Evolutionary conservation across 2,329 filamentous ascomycete species (phyloP).

Genomic region (Monilinia fructicola): DNA sequence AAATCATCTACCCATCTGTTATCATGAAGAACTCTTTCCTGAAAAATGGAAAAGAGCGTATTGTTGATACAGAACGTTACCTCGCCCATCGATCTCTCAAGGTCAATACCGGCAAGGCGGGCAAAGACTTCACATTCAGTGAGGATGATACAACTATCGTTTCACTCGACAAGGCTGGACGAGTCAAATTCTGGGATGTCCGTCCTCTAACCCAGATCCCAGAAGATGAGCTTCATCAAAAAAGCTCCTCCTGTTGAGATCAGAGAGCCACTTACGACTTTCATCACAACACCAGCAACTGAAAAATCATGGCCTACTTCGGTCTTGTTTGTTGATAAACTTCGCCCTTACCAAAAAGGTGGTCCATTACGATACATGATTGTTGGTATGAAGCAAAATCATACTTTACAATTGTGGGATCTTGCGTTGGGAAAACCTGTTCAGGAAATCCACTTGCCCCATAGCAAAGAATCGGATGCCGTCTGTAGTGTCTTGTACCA

Average conservation of each 20-base stretch:
- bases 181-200: conserved; percentile 98
- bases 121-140: conserved; percentile 97
- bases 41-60: conserved; percentile 62
- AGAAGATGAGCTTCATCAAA: conserved; percentile 27
- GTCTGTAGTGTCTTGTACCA: conserved; percentile 97
- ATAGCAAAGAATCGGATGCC: conserved; percentile 94
- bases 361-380: conserved; percentile 92
- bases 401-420: conserved; percentile 98
- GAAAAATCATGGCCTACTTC: conserved; percentile 98
- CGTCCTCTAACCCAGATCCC: conserved; percentile 64
- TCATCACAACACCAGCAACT: conserved; percentile 79
- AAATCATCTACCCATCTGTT: conserved; percentile 73
- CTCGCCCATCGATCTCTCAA: conserved; percentile 84
- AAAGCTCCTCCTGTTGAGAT: conserved; percentile 61
- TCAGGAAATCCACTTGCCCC: conserved; percentile 93
- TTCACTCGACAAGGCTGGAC: conserved; percentile 93
- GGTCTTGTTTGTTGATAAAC: conserved; percentile 92
- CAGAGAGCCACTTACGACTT: conserved; percentile 80
- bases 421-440: conserved; percentile 92
- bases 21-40: conserved; percentile 63
- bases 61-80: conserved; percentile 85
- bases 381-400: conserved; percentile 98
- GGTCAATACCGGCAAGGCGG: conserved; percentile 95
- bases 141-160: conserved; percentile 94
- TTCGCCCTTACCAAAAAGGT: conserved; percentile 86